Evolutionary conservation across 2,329 filamentous ascomycete species (phyloP).

Genomic region (Scedosporium minutisporum): DNA sequence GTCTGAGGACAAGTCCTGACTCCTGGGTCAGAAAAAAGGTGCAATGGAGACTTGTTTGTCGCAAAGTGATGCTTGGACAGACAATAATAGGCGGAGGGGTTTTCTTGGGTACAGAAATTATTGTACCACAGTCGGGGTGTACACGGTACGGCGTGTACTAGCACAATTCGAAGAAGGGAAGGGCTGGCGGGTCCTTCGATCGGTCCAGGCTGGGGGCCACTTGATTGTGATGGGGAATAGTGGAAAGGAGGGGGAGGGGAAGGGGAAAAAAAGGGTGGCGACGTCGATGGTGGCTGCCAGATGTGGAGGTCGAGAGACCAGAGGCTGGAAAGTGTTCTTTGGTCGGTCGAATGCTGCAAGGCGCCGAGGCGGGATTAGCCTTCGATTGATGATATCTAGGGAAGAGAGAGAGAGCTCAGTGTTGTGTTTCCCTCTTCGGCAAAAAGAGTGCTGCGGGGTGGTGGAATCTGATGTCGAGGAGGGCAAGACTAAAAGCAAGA

Average conservation of each 20-base stretch:
- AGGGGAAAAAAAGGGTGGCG: not conserved
- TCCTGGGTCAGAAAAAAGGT: not conserved
- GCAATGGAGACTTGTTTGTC: not conserved
- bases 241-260: not conserved
- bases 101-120: not conserved
- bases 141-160: not conserved
- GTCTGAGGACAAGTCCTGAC: not conserved
- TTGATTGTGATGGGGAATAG: not conserved
- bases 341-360: not conserved
- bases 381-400: too few relatives aligned
- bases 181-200: not conserved
- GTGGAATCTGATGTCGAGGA: too few relatives aligned
- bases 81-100: not conserved
- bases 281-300: not conserved
- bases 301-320: not conserved
- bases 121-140: not conserved
- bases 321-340: not conserved
- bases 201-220: not conserved
- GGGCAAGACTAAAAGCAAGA: not conserved
- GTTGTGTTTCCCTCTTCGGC: too few relatives aligned
- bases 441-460: too few relatives aligned
- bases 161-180: not conserved
- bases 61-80: not conserved
- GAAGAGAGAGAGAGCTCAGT: too few relatives aligned
- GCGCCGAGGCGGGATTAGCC: too few relatives aligned